Evolutionary conservation across 2,329 filamentous ascomycete species (phyloP).

Genomic region (Aspergillus sp.): DNA sequence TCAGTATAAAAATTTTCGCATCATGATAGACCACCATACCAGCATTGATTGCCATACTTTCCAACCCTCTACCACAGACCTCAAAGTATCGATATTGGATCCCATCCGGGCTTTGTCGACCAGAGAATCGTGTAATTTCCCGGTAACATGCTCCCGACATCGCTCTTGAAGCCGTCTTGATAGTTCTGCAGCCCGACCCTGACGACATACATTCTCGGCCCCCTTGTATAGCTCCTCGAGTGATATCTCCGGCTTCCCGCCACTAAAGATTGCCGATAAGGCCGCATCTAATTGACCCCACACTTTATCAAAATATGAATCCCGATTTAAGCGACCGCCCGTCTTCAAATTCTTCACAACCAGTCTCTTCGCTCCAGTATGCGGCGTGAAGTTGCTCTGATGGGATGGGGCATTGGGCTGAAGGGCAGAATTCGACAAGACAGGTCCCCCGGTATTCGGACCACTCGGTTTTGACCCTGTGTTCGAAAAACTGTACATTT

Average conservation of each 20-base stretch:
- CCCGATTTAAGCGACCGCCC: slow-evolving; percentile 63
- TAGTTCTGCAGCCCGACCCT: slow-evolving; percentile 68
- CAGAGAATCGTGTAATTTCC: slow-evolving; percentile 59
- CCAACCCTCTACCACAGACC: slow-evolving; percentile 65
- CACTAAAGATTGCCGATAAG: slow-evolving; percentile 70
- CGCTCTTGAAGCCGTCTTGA: slow-evolving; percentile 65
- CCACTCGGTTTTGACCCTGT: slow-evolving; percentile 44
- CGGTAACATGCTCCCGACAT: slow-evolving; percentile 64
- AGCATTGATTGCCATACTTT: slow-evolving; percentile 74
- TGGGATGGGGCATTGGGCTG: slow-evolving; percentile 33
- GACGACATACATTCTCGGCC: slow-evolving; percentile 87
- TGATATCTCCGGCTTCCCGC: slow-evolving; percentile 65
- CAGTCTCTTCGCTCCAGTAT: slow-evolving; percentile 77
- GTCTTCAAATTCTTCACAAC: slow-evolving; percentile 89
- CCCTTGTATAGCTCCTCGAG: slow-evolving; percentile 86
- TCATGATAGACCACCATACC: slow-evolving; percentile 48
- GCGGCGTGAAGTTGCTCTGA: slow-evolving; percentile 64
- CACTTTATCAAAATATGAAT: slow-evolving; percentile 74
- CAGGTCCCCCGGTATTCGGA: slow-evolving; percentile 42
- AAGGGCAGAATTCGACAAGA: slow-evolving; percentile 24
- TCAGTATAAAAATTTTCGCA: background rate
- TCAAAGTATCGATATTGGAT: slow-evolving; percentile 65
- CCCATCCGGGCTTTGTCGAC: slow-evolving; percentile 54
- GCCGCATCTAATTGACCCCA: slow-evolving; percentile 74
- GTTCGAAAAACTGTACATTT: slow-evolving; percentile 56